phyloP scores from a whole-genome alignment of 495 filamentous ascomycete genomes.

The Hypoxylon lienhwacheense region DNA sequence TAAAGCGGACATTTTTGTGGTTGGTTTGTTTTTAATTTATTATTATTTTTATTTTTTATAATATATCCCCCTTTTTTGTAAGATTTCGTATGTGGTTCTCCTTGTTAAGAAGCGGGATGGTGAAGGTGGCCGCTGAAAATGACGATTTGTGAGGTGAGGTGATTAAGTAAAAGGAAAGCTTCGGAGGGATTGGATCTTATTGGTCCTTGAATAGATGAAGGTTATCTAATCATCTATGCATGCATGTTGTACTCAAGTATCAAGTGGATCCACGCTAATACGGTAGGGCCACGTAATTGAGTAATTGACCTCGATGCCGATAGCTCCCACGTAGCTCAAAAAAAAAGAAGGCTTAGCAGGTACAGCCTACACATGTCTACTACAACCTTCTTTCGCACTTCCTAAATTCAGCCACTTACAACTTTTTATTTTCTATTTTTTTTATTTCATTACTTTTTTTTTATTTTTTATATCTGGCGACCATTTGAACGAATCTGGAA shows the following conservation, averaged over 20 bases:
- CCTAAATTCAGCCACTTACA: too few species aligned
- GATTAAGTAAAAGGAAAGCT: slow-evolving; percentile 15
- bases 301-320: too few species aligned
- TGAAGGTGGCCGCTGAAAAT: slow-evolving; percentile 4
- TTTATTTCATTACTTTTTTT: too few species aligned
- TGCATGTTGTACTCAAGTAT: not conserved
- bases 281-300: slow-evolving; percentile 7
- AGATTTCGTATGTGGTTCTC: too few species aligned
- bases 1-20: slow-evolving; percentile 56
- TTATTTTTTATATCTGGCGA: too few species aligned
- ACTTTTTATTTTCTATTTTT: too few species aligned
- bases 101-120: slow-evolving; percentile 17
- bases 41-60: too few species aligned
- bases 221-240: slow-evolving; percentile 13
- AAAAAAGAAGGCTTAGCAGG: slow-evolving; percentile 36
- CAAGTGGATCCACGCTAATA: too few species aligned
- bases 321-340: slow-evolving; percentile 5
- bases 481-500: too few species aligned
- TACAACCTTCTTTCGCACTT: too few species aligned
- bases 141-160: not conserved
- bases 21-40: too few species aligned
- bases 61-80: too few species aligned
- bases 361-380: slow-evolving; percentile 43
- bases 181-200: slow-evolving; percentile 5
- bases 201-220: not conserved